phyloP scores from a whole-genome alignment of 306 rosid species.

The Vigna unguiculata region DNA sequence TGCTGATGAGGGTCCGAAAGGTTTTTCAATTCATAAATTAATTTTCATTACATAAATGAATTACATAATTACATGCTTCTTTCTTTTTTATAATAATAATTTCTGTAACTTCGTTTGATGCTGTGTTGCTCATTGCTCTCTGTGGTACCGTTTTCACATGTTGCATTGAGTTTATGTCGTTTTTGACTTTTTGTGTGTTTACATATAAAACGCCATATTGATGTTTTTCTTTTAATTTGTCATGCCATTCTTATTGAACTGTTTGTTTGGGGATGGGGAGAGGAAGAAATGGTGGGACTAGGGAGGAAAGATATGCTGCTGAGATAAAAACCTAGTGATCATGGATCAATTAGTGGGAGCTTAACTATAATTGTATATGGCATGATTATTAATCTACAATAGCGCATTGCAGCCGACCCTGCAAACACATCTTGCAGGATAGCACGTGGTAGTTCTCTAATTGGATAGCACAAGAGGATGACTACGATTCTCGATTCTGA shows the following conservation, averaged over 20 bases:
- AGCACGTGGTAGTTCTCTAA: not conserved
- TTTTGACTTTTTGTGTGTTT: not conserved
- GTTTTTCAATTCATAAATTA: constrained; percentile 39
- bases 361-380: not conserved
- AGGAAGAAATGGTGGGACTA: not conserved
- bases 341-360: not conserved
- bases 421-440: not conserved
- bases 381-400: not conserved
- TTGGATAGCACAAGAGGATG: too few relatives aligned
- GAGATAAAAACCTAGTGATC: not conserved
- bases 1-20: constrained; percentile 39
- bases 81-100: not conserved
- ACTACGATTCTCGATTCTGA: not conserved
- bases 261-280: constrained; percentile 1
- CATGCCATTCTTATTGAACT: not conserved
- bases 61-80: not conserved
- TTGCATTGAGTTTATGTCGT: constrained; percentile 12
- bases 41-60: not conserved
- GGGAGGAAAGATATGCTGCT: not conserved
- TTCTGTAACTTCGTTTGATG: constrained; percentile 18
- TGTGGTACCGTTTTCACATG: not conserved
- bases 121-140: constrained; percentile 1
- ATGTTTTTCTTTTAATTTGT: not conserved
- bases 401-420: not conserved
- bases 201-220: not conserved